Conservation (phyloP, 345 rosid species). For the Lumnitzera racemosa region DNA sequence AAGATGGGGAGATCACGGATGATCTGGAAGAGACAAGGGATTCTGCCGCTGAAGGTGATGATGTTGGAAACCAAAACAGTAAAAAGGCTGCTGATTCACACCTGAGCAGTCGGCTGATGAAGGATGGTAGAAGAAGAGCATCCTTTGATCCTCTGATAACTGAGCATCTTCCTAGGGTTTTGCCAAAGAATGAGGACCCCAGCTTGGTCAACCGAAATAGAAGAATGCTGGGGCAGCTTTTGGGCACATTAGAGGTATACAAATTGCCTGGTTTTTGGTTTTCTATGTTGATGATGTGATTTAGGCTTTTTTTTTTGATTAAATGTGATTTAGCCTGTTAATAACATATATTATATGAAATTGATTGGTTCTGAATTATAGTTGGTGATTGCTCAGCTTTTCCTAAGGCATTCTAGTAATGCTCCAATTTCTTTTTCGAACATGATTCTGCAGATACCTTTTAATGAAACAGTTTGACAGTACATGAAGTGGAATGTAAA, state of each 20-base stretch:
- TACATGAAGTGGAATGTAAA: no score
- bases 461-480: no score
- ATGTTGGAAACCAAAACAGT: constrained; percentile 20
- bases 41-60: constrained; percentile 26
- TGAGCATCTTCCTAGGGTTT: constrained; percentile 76
- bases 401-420: no score
- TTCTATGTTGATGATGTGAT: background rate
- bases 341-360: no score
- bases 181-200: constrained; percentile 93
- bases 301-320: no score
- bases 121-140: constrained; percentile 48
- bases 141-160: constrained; percentile 26
- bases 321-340: no score
- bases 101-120: constrained; percentile 45
- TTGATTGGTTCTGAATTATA: no score
- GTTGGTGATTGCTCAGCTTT: no score
- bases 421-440: no score
- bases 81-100: constrained; percentile 27
- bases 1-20: constrained; percentile 61
- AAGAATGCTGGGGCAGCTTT: constrained; percentile 93
- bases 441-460: no score
- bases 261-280: background rate
- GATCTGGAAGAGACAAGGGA: constrained; percentile 30
- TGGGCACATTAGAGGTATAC: constrained; percentile 93
- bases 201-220: constrained; percentile 82